Percentiles rank a stretch among this genome's conserved stretches.
phyloP scores from a whole-genome alignment of 371 early-diverging fungal genomes.

The Mortierella sp. region DNA sequence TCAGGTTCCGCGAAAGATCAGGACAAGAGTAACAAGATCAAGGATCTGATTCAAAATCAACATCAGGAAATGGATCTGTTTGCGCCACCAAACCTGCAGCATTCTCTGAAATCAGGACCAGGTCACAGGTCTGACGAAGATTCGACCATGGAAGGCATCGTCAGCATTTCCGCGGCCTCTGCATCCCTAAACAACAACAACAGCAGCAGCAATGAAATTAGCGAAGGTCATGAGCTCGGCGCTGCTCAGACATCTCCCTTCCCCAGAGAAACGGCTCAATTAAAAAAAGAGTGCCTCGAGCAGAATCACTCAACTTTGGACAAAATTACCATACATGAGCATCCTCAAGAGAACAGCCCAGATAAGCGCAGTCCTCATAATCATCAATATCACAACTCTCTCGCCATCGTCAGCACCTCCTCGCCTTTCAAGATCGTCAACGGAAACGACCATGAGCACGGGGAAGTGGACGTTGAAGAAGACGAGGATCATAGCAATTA shows the following conservation, averaged over 20 bases:
- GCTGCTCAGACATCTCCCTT: background rate
- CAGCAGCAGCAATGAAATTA: background rate
- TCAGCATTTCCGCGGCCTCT: conserved; percentile 16
- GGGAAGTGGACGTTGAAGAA: background rate
- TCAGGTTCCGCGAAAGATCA: background rate
- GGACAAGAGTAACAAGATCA: background rate
- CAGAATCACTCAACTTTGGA: background rate
- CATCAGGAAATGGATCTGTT: background rate
- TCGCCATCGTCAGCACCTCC: background rate
- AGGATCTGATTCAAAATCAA: background rate
- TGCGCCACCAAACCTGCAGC: conserved; percentile 24
- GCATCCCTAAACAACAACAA: background rate
- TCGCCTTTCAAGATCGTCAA: background rate
- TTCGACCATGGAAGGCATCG: conserved; percentile 8
- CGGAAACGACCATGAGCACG: background rate
- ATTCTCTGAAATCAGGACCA: background rate
- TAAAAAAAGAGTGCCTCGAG: background rate
- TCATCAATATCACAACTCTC: background rate
- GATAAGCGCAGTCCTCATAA: background rate
- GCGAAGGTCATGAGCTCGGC: background rate
- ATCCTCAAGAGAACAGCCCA: background rate
- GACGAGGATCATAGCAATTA: conserved; percentile 1
- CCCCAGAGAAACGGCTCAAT: background rate
- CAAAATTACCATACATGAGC: background rate
- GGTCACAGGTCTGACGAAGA: conserved; percentile 5